Base-by-base conservation (phyloP, 306 rosid genomes). In the Quillaja saponaria region DNA sequence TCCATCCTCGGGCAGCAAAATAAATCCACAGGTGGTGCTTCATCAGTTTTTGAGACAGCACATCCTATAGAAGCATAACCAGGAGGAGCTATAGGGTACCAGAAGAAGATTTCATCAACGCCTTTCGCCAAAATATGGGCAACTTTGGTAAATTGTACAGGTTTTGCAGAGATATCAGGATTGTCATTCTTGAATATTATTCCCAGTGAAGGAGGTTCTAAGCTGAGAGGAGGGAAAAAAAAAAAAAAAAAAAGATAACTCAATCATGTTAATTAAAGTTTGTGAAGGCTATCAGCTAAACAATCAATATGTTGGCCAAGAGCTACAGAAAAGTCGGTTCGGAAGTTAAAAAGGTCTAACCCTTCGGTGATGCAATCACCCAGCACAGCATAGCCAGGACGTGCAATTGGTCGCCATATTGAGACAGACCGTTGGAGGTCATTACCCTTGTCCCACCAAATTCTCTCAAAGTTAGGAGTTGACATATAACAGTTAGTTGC, bases 21-120 rank as follows among this genome's bases (percentile, higher is more conserved):
- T 38, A 77, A 56, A 78, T 82, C 78, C 54, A 78, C 46, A 51
- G 51, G 49, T 49, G 99, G 99, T 44, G 95, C 78, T 81, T 84
- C 95, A 81, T 85, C 91, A 57, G 74, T 76, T 72, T 65, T 85
- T 55, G 99, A 73, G 78, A 92, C 94, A 57, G 85, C 71, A 79
- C 99, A 92, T 72, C 99, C 99, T 3, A 92, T 71, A 77, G 96
- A 86, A 76, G 91, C 96, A 86, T 86, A 92, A 78, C 99, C 99
- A 45, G 99, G 95, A 56, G 99, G 99, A 59, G 99, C 94, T 76
- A 75, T 67, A 34, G 99, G 99, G 68, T 86, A 89, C 99, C 99
- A 92, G 76, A 92, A 89, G 86, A 82, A 86, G 65, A 78, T 80
- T 81, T 89, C 99, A 49, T 92, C 97, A 34, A 86, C 49, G 63